Evolutionary conservation across 2,329 filamentous ascomycete genomes (phyloP), one percentile per base, ranked within the genome.

Genomic region (Achaetomium macrosporum): DNA sequence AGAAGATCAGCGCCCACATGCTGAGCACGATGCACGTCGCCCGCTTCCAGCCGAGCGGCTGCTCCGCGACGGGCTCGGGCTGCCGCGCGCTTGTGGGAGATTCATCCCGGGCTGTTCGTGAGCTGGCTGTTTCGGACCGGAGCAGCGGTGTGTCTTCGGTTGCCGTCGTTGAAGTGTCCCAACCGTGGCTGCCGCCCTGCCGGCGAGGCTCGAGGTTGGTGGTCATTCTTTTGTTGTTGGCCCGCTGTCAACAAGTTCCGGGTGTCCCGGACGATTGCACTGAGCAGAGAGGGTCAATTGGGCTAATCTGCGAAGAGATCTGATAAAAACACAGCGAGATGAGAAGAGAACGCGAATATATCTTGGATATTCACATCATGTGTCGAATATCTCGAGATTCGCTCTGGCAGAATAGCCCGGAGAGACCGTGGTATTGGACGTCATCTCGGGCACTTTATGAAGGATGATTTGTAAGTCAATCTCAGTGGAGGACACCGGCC

Each of bases 1-100:
- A 65, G 60, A 84, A 84, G 29, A 84, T 79, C 45, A 84, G 69
- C 2, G 76, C 64, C 63, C 78, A 80, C 59, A 81, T 71, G 57
- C 76, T 81, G 40, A 75, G 56, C 13, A 76, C 69, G 50, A 85
- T 77, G 41, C 75, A 70, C 2, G 71, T 40, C 8, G 66, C 72
- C 45, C 77, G 67, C 11, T 62, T 54, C 12, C 61, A 50, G 10
- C 66, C 58, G 36, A 71, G 63, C 2, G 59, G 49, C 52, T 61
- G 49, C 50, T 65, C 59, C 16, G 51, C 40, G 12, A n/a, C 29
- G 30, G 52, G 46, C 2, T 29, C 52, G 29, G 53, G 37, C 17
- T 25, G 41, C 47, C 44, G 42, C 2, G 33, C 33, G 35, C 43
- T 45, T 17, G 42, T 35, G n/a, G 47, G 51, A 8, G 57, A 59